Conservation (phyloP, 225 moss, liverwort and hornwort genomes). For the Bryoerythrophyllum caledonicum region DNA sequence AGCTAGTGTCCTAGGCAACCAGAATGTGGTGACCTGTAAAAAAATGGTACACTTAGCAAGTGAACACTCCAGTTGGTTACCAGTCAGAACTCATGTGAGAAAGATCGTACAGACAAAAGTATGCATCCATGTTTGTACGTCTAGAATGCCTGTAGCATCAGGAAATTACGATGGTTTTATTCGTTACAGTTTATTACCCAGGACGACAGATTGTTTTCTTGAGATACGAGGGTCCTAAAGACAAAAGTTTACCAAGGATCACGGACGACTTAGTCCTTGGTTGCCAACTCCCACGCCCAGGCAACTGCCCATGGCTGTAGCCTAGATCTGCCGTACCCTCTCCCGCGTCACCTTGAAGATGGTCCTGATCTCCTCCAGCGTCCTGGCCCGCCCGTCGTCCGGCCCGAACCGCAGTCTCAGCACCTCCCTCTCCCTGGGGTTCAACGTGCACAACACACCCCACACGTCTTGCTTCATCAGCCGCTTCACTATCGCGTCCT, state of each 20-base stretch:
- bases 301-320: conserved; percentile 74
- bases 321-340: conserved; percentile 86
- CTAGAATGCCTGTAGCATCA: too few relatives aligned
- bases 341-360: conserved; percentile 73
- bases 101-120: too few relatives aligned
- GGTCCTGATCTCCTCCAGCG: conserved; percentile 80
- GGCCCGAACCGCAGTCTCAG: conserved; percentile 83
- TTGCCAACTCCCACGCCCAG: conserved; percentile 90
- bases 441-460: conserved; percentile 64
- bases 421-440: conserved; percentile 78
- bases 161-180: too few relatives aligned
- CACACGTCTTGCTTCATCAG: conserved; percentile 80
- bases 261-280: conserved; percentile 61
- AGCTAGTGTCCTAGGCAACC: too few relatives aligned
- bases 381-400: conserved; percentile 65
- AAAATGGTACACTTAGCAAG: too few relatives aligned
- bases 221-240: too few relatives aligned
- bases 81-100: too few relatives aligned
- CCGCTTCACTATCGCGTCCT: conserved; percentile 77
- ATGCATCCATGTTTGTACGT: too few relatives aligned
- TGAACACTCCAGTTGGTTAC: too few relatives aligned
- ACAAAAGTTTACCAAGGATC: background rate
- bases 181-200: too few relatives aligned
- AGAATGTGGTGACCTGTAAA: too few relatives aligned
- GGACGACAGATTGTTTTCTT: too few relatives aligned